Conservation (phyloP, 352 stramenopile species). For the Albugo laibachii region DNA sequence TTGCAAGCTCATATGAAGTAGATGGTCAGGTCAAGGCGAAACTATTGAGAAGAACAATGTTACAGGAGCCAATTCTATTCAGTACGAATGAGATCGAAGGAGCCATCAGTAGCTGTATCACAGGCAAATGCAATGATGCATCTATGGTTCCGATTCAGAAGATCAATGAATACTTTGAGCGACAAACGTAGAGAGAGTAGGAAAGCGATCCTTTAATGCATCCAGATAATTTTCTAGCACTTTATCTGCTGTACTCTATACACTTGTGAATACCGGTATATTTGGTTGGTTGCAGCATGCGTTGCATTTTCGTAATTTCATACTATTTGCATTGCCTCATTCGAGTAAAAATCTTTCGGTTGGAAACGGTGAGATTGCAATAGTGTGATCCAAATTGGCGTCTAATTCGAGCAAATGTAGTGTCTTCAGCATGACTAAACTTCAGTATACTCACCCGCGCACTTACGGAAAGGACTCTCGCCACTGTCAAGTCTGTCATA, state of each 20-base stretch:
- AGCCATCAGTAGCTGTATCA: conserved; percentile 25
- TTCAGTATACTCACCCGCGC: conserved; percentile 71
- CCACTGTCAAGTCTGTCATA: conserved; percentile 82
- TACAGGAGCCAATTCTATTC: conserved; percentile 59
- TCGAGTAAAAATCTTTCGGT: too few relatives aligned
- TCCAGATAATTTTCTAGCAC: too few relatives aligned
- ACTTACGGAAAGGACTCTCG: conserved; percentile 82
- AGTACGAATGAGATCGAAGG: conserved; percentile 44
- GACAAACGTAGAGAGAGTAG: too few relatives aligned
- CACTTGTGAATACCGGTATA: too few relatives aligned
- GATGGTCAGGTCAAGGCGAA: conserved; percentile 29
- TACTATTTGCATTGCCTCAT: too few relatives aligned
- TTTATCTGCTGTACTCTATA: too few relatives aligned
- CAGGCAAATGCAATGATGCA: conserved; percentile 13
- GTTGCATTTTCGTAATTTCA: too few relatives aligned
- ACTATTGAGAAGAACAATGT: conserved; percentile 43
- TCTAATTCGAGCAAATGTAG: too few relatives aligned
- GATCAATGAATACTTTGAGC: conserved; percentile 39
- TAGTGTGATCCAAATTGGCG: too few relatives aligned
- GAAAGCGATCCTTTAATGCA: too few relatives aligned
- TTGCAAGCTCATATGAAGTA: conserved; percentile 41
- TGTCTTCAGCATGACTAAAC: conserved; percentile 49
- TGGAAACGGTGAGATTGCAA: too few relatives aligned
- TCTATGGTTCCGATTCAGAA: conserved; percentile 30
- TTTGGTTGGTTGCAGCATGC: too few relatives aligned